These are phyloP conservation scores for Suillus cothurnatus DNA, from an alignment of 768 basidiomycete genomes.

Conservation along the genomic window DNA sequence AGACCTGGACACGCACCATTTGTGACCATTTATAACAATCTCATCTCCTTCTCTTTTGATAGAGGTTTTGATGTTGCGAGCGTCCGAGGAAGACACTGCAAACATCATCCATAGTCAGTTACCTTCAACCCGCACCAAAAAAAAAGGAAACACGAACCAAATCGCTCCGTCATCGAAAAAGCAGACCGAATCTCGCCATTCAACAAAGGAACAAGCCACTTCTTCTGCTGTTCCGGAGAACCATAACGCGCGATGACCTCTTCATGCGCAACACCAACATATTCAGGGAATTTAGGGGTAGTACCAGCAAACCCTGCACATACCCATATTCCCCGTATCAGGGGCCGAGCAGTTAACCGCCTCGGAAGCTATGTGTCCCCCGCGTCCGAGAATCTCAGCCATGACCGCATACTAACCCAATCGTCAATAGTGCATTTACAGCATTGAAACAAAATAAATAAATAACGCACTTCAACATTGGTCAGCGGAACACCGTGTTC, in stretches of 20 bases:
- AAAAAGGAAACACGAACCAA: conserved; percentile 50
- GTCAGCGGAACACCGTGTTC: conserved; percentile 85
- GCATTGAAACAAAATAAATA: not conserved
- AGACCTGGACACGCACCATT: conserved; percentile 62
- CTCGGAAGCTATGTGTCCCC: conserved; percentile 80
- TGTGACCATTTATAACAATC: conserved; percentile 94
- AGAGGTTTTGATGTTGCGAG: conserved; percentile 90
- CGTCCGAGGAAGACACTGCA: conserved; percentile 87
- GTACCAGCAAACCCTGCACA: conserved; percentile 22
- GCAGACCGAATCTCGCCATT: conserved; percentile 93
- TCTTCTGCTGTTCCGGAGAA: conserved; percentile 85
- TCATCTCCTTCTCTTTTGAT: conserved; percentile 82
- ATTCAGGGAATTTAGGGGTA: not conserved
- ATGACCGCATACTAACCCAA: conserved; percentile 84
- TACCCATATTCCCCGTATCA: conserved; percentile 98
- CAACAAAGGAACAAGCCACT: conserved; percentile 86
- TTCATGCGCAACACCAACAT: conserved; percentile 32
- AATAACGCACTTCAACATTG: conserved; percentile 79
- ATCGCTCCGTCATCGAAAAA: conserved; percentile 97
- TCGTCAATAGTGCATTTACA: not conserved
- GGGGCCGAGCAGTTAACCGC: conserved; percentile 94
- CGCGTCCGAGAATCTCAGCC: conserved; percentile 92
- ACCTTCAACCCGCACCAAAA: not conserved
- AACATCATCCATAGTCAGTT: conserved; percentile 14
- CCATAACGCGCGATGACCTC: conserved; percentile 97